phyloP scores from a whole-genome alignment of 2,329 filamentous ascomycete species.

The Cordyceps fumosorosea region DNA sequence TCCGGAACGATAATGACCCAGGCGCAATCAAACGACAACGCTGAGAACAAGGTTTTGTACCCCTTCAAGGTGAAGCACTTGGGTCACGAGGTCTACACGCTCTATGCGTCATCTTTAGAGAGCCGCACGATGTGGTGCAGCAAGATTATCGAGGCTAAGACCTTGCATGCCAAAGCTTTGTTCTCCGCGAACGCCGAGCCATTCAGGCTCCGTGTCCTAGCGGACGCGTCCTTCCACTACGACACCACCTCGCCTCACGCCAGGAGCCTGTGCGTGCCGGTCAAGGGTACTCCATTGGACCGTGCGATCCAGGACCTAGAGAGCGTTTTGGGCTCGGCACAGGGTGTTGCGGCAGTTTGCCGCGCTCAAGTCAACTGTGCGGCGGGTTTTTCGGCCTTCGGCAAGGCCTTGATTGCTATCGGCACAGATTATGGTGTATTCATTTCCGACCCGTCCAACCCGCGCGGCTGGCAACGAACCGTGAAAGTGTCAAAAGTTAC shows the following conservation, averaged over 20 bases:
- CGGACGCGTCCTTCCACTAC: constrained; percentile 84
- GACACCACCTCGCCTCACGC: constrained; percentile 55
- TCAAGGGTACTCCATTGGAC: constrained; percentile 86
- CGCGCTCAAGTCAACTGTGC: constrained; percentile 87
- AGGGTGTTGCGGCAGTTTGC: constrained; percentile 71
- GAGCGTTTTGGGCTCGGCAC: constrained; percentile 61
- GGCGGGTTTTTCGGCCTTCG: constrained; percentile 77
- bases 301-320: constrained; percentile 87
- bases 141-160: constrained; percentile 93
- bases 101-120: constrained; percentile 73
- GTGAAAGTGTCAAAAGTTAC: constrained; percentile 74
- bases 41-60: constrained; percentile 78
- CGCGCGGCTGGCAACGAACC: constrained; percentile 83
- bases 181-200: constrained; percentile 93
- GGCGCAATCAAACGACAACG: constrained; percentile 49
- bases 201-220: constrained; percentile 84
- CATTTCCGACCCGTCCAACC: constrained; percentile 80
- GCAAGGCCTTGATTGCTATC: constrained; percentile 83
- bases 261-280: constrained; percentile 61
- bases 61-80: constrained; percentile 96
- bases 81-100: constrained; percentile 84
- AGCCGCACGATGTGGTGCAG: constrained; percentile 83
- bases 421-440: constrained; percentile 94
- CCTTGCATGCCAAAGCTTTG: constrained; percentile 79
- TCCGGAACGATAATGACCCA: constrained; percentile 46